Percentiles rank a stretch among this genome's conserved stretches.
Evolutionary conservation across 495 filamentous ascomycete species (phyloP).

Genomic region (Lentithecium fluviatile): DNA sequence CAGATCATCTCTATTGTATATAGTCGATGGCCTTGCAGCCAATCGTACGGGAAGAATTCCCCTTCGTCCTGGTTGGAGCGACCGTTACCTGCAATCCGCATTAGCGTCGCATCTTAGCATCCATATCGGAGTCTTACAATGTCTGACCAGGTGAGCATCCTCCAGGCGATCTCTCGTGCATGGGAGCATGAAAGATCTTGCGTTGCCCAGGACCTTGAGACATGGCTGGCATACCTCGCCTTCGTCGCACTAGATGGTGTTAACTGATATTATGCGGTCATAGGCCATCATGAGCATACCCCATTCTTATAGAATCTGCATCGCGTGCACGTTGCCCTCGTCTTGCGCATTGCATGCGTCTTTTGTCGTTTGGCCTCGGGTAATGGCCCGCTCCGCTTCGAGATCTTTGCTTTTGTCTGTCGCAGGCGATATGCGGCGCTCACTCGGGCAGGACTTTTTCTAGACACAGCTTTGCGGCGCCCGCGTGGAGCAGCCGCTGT

Average conservation of each 20-base stretch:
- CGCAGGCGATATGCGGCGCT: background rate
- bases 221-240: conserved; percentile 25
- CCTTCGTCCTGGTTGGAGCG: conserved; percentile 25
- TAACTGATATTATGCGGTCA: background rate
- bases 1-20: conserved; percentile 18
- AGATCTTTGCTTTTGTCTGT: background rate
- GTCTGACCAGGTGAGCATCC: conserved; percentile 20
- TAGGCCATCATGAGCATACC: conserved; percentile 11
- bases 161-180: conserved; percentile 27
- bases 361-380: conserved; percentile 6
- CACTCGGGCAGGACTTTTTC: background rate
- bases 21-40: background rate
- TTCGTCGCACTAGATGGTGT: conserved; percentile 27
- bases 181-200: conserved; percentile 23
- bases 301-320: conserved; percentile 31
- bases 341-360: conserved; percentile 19
- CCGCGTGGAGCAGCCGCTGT: background rate
- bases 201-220: conserved; percentile 2
- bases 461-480: background rate
- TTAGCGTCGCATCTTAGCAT: background rate
- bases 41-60: conserved; percentile 10
- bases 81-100: conserved; percentile 27
- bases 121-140: conserved; percentile 20
- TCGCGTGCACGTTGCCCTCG: conserved; percentile 18
- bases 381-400: conserved; percentile 11